Percentiles rank a stretch among this genome's conserved stretches.
Evolutionary conservation across 2,329 filamentous ascomycete genomes (phyloP).

Genomic region (Zasmidium angulare): DNA sequence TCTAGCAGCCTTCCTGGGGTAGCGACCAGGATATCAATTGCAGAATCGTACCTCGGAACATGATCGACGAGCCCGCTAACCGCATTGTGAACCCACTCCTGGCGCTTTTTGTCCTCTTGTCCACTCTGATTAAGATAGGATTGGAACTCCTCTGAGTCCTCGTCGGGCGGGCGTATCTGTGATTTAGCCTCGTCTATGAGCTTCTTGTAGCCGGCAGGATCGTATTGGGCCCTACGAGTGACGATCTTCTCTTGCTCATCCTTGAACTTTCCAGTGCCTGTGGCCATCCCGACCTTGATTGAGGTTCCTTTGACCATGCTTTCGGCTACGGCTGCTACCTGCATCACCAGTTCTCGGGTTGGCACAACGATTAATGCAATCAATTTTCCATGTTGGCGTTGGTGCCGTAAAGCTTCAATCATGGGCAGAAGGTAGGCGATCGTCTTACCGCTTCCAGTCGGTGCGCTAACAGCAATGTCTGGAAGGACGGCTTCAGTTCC

Average conservation of each 20-base stretch:
- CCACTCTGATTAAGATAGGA: slow-evolving; percentile 20
- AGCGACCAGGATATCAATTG: slow-evolving; percentile 84
- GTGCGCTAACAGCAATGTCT: slow-evolving; percentile 86
- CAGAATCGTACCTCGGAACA: slow-evolving; percentile 65
- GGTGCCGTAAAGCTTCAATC: slow-evolving; percentile 68
- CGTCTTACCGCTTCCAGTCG: slow-evolving; percentile 95
- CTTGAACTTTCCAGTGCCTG: slow-evolving; percentile 75
- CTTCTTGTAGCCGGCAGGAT: slow-evolving; percentile 59
- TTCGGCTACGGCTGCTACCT: slow-evolving; percentile 76
- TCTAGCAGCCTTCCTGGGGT: slow-evolving; percentile 91
- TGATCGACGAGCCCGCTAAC: slow-evolving; percentile 57
- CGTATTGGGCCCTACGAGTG: slow-evolving; percentile 59
- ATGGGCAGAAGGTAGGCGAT: slow-evolving; percentile 87
- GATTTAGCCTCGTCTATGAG: slow-evolving; percentile 44
- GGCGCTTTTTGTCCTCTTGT: slow-evolving; percentile 19
- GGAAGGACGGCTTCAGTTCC: slow-evolving; percentile 38
- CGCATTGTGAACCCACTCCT: slow-evolving; percentile 39
- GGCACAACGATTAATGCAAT: slow-evolving; percentile 84
- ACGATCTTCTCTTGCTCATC: slow-evolving; percentile 64
- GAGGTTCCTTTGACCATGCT: slow-evolving; percentile 68
- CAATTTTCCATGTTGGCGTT: slow-evolving; percentile 63
- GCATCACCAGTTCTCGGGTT: slow-evolving; percentile 71
- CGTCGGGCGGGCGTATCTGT: slow-evolving; percentile 36
- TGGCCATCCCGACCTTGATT: slow-evolving; percentile 75
- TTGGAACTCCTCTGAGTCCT: slow-evolving; percentile 38